Evolutionary conservation across 2,329 filamentous ascomycete species (phyloP), one percentile per base, ranked within the genome.

Genomic region (Chrysosporium keratinophilum): DNA sequence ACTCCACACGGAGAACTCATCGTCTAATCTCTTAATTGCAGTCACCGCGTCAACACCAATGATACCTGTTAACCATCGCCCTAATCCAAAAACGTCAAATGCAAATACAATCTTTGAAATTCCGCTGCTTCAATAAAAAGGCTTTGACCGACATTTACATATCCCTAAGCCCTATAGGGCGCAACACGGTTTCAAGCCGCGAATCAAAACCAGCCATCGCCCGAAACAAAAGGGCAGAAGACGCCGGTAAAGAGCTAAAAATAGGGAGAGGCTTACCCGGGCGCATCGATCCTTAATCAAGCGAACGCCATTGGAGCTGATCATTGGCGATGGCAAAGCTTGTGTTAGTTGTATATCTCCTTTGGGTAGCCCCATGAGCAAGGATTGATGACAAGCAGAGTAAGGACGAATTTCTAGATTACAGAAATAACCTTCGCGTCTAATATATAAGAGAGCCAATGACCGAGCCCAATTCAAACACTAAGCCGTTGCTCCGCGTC

Each of bases 291-390:
- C 14, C 35, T 12, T 9, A 12, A 15, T 20, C 9, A 43, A 35
- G n/a, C 3, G 15, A n/a, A 28, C 49, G 31, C 49, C 49, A 51
- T 19, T 19, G 19, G 10, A 43, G 17, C 42, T 14, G 31, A n/a
- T 34, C 23, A 3, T 43, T 28, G 31, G 35, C 44, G 12, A 43
- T 37, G 41, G n/a, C 3, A 52, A 52, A 37, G 31, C 33, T 40
- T 31, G 12, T 12, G 14, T 37, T 39, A n/a, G 7, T n/a, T 6
- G 12, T 31, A 45, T 45, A 15, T 28, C 28, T 7, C 15, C 9
- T n/a, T 42, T 50, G 33, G 1, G n/a, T 44, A 31, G 23, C 40
- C 40, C 35, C 40, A 52, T 46, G 50, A 52, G 19, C 41, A 37
- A 23, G 50, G 12, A 31, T 51, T 37, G 40, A 44, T 34, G 39